Percentiles rank a stretch among this genome's conserved stretches.
phyloP scores from a whole-genome alignment of 805 yeast genomes.

The Saccharomycopsis sp. region DNA sequence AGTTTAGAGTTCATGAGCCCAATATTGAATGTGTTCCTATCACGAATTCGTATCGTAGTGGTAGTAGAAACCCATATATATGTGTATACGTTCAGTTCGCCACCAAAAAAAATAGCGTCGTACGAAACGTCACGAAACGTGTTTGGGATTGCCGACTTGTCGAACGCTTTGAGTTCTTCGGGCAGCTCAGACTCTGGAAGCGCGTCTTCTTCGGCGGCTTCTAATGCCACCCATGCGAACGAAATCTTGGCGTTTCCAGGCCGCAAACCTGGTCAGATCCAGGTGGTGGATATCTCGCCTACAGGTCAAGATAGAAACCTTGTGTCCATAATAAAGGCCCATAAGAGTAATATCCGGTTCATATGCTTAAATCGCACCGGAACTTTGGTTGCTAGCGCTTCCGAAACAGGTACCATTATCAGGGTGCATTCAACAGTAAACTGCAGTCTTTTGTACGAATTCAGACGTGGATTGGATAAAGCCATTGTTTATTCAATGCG shows the following conservation, averaged over 20 bases:
- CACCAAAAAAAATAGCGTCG: slow-evolving; percentile 58
- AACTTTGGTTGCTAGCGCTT: slow-evolving; percentile 69
- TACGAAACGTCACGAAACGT: slow-evolving; percentile 64
- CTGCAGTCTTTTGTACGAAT: slow-evolving; percentile 71
- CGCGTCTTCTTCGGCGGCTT: not conserved
- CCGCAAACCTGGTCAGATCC: slow-evolving; percentile 56
- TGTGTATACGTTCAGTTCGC: slow-evolving; percentile 75
- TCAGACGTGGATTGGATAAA: slow-evolving; percentile 83
- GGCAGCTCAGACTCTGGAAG: slow-evolving; percentile 16
- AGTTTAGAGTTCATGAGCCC: slow-evolving; percentile 72
- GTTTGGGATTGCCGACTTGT: slow-evolving; percentile 55
- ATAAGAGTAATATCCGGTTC: slow-evolving; percentile 57
- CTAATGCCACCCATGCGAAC: slow-evolving; percentile 1
- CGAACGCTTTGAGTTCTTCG: slow-evolving; percentile 19
- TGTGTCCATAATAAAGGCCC: slow-evolving; percentile 71
- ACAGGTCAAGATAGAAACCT: slow-evolving; percentile 56
- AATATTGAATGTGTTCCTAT: slow-evolving; percentile 64
- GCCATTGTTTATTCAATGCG: slow-evolving; percentile 79
- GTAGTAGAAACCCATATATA: slow-evolving; percentile 61
- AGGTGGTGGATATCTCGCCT: slow-evolving; percentile 67
- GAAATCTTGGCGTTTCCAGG: slow-evolving; percentile 73
- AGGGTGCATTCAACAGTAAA: slow-evolving; percentile 64
- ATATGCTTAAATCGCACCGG: slow-evolving; percentile 60
- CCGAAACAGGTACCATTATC: slow-evolving; percentile 75
- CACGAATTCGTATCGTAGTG: slow-evolving; percentile 70